Base-by-base conservation (phyloP, 179 eudicot genomes). In the Carnegiea gigantea region DNA sequence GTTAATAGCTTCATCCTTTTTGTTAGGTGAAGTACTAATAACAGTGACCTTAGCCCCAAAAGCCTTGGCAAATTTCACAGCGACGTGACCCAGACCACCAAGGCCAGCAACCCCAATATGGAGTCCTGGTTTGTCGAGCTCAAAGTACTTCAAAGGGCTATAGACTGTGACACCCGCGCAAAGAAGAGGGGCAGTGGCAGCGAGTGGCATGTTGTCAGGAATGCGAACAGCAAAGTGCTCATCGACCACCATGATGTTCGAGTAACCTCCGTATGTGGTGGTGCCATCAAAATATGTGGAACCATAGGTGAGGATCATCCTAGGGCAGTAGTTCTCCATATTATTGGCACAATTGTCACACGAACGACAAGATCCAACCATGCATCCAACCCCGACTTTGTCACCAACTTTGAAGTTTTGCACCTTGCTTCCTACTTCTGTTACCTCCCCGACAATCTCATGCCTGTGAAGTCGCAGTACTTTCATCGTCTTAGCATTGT, bases 41-140 rank as follows among this genome's bases (percentile, higher is more conserved):
- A 87, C 88, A 20, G 89, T 87, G n/a, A 87, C 89, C 48, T 85
- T 81, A 79, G 79, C 84, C 30, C 89, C 89, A 38, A 87, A 83
- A 8, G 89, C 89, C 88, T 87, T 82, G 1, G 80, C 88, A 5
- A 82, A 85, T 51, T 84, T 85, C 2, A 85, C 88, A 72, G 88
- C 89, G 49, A 87, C 64, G 40, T 87, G 89, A 5, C 87, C 89
- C 2, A 87, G 79, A 4, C 85, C 86, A 24, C 86, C 89, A 46
- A 87, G 89, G 0, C 89, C 87, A 57, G 82, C 89, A 17, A 87
- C 84, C n/a, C 88, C 88, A 9, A 86, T 30, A 73, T 79, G 86
- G 6, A 81, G 79, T 3, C 85, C 86, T 0, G 88, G 83, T 21
- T 84, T 77, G 14, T 79, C 83, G 12, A 81, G 85, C 73, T 26